phyloP scores from a whole-genome alignment of 1,284 basidiomycete genomes.

The Trichosporon faecale region DNA sequence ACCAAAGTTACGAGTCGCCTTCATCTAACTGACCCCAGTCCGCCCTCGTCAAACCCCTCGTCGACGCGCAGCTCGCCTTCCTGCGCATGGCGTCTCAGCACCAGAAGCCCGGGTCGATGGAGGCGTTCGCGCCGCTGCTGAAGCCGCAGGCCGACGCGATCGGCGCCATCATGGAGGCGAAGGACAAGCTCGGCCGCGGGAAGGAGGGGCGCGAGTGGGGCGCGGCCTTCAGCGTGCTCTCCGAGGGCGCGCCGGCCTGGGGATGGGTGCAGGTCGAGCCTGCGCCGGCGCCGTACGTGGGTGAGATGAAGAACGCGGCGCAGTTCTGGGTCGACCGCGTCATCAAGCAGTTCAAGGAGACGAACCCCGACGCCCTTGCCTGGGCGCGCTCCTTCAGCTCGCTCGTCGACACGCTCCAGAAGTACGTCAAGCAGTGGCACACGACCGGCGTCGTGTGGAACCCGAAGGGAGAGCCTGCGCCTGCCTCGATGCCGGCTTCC shows the following conservation, averaged over 20 bases:
- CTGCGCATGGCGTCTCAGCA: slow-evolving; percentile 69
- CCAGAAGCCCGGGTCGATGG: slow-evolving; percentile 69
- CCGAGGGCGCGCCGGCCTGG: slow-evolving; percentile 77
- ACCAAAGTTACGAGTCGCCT: slow-evolving; percentile 45
- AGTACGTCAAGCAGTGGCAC: slow-evolving; percentile 83
- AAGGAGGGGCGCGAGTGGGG: slow-evolving; percentile 72
- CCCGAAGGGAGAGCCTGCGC: slow-evolving; percentile 54
- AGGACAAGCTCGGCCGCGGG: slow-evolving; percentile 71
- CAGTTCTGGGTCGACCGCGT: slow-evolving; percentile 89
- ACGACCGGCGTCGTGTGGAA: slow-evolving; percentile 91
- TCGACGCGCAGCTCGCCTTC: slow-evolving; percentile 65
- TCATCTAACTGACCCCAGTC: slow-evolving; percentile 56
- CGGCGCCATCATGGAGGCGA: slow-evolving; percentile 69
- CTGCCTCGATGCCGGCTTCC: slow-evolving; percentile 12
- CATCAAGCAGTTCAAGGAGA: slow-evolving; percentile 89
- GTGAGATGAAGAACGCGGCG: slow-evolving; percentile 80
- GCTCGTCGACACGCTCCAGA: slow-evolving; percentile 72
- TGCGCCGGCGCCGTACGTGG: slow-evolving; percentile 72
- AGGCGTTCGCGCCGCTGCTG: slow-evolving; percentile 55
- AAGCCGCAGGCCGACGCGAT: slow-evolving; percentile 71
- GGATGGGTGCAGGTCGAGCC: slow-evolving; percentile 81
- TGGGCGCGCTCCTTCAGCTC: slow-evolving; percentile 77
- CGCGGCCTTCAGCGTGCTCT: slow-evolving; percentile 73
- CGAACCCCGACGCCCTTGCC: slow-evolving; percentile 83
- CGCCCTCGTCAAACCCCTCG: slow-evolving; percentile 65